phyloP scores from a whole-genome alignment of 192 early-diverging fungal species.

The Podila horticola region DNA sequence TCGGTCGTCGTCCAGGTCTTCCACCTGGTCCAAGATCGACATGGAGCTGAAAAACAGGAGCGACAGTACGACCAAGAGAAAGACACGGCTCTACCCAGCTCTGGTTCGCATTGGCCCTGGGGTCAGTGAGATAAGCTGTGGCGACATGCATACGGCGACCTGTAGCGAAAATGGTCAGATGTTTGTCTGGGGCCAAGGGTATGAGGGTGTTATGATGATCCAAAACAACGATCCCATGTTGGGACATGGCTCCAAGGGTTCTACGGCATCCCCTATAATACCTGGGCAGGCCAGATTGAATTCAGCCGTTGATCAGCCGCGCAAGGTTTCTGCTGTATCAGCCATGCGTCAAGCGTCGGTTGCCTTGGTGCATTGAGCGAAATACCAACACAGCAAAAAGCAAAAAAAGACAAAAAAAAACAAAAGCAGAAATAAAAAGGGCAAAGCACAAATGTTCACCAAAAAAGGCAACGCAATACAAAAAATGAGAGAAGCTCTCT shows the following conservation, averaged over 20 bases:
- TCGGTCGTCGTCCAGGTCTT: not conserved
- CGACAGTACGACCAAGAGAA: conserved; percentile 1
- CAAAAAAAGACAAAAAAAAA: not conserved
- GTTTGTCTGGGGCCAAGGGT: conserved; percentile 35
- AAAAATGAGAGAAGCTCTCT: not conserved
- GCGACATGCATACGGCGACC: conserved; percentile 32
- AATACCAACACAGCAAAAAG: too few relatives aligned
- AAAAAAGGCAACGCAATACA: not conserved
- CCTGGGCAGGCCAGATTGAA: too few relatives aligned
- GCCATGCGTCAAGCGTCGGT: conserved; percentile 24
- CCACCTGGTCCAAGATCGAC: not conserved
- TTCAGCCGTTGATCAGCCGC: not conserved
- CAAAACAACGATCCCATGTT: conserved; percentile 1
- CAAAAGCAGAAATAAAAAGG: not conserved
- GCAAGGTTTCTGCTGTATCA: conserved; percentile 17
- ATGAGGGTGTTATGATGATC: conserved; percentile 21
- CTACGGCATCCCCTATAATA: too few relatives aligned
- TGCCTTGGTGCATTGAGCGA: conserved; percentile 11
- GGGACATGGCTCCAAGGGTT: not conserved
- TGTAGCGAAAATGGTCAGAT: conserved; percentile 33
- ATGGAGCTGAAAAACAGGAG: not conserved
- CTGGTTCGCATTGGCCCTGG: conserved; percentile 25
- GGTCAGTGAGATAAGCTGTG: conserved; percentile 32
- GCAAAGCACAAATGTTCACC: not conserved
- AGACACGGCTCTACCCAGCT: conserved; percentile 12